Conservation (phyloP, 202 grass and related monocot genomes). For the Eragrostis tef region DNA sequence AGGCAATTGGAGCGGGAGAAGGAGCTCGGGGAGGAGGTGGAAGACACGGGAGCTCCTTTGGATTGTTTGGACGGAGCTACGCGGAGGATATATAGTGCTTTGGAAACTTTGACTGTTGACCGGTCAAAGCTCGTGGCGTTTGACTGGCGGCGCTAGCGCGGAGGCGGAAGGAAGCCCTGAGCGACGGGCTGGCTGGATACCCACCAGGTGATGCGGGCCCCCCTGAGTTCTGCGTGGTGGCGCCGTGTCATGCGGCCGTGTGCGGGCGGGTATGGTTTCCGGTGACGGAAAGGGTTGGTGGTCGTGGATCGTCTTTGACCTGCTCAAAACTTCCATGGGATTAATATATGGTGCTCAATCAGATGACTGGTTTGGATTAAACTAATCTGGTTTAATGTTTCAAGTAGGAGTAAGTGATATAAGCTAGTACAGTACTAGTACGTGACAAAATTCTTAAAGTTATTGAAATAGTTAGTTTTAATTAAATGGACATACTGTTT, state of each 20-base stretch:
- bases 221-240: not conserved
- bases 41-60: not conserved
- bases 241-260: not conserved
- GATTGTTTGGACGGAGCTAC: constrained; percentile 44
- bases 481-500: not conserved
- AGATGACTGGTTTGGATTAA: constrained; percentile 14
- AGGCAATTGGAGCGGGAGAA: constrained; percentile 13
- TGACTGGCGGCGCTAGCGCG: constrained; percentile 66
- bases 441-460: not conserved
- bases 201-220: not conserved
- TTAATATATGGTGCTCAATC: not conserved
- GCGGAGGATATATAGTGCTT: constrained; percentile 40
- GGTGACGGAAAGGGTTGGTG: constrained; percentile 41
- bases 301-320: constrained; percentile 58
- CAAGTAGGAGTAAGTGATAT: not conserved
- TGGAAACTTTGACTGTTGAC: constrained; percentile 92
- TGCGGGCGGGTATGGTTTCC: constrained; percentile 33
- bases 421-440: not conserved
- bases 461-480: not conserved
- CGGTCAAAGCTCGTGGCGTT: constrained; percentile 80
- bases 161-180: not conserved
- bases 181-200: not conserved
- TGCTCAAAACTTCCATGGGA: constrained; percentile 46
- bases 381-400: not conserved
- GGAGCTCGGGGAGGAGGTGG: not conserved